Percentiles rank a stretch among this genome's conserved stretches.
phyloP scores from a whole-genome alignment of 1,284 basidiomycete genomes.

The Malassezia sympodialis region DNA sequence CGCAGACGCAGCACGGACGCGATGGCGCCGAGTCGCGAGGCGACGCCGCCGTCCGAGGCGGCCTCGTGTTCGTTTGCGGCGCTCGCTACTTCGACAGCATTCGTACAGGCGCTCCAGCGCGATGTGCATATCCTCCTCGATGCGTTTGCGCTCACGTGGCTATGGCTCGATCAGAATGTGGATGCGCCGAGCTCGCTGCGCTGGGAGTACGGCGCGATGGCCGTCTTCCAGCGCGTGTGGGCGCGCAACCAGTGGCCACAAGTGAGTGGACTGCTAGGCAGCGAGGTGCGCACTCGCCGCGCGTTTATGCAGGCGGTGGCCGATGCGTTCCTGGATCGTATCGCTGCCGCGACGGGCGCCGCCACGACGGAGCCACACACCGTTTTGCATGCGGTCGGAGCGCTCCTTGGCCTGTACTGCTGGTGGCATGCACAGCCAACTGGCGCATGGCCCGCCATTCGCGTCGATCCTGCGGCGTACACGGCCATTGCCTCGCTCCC shows the following conservation, averaged over 20 bases:
- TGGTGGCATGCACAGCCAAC: conserved; percentile 4
- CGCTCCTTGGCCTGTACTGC: conserved; percentile 3
- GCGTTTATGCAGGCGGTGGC: conserved; percentile 2
- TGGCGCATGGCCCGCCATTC: neutral
- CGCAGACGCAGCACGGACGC: neutral
- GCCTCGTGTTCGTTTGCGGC: neutral
- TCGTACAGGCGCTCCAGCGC: conserved; percentile 7
- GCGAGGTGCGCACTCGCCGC: neutral
- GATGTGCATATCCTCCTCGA: conserved; percentile 14
- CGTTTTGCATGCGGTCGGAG: conserved; percentile 7
- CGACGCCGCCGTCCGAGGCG: neutral
- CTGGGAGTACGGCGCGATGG: conserved; percentile 15
- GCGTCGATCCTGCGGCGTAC: neutral
- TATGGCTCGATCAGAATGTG: conserved; percentile 12
- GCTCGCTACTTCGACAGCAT: conserved; percentile 9
- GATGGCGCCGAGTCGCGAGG: neutral
- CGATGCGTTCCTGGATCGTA: conserved; percentile 6
- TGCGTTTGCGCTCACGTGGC: conserved; percentile 17
- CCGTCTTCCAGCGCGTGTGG: conserved; percentile 18
- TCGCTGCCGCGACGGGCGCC: neutral
- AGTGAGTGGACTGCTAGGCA: neutral
- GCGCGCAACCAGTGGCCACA: conserved; percentile 10
- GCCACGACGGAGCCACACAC: neutral
- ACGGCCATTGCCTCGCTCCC: neutral
- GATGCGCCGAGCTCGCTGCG: conserved; percentile 2